Base-by-base conservation (phyloP, 441 rosid genomes). In the Brassica hybrid region DNA sequence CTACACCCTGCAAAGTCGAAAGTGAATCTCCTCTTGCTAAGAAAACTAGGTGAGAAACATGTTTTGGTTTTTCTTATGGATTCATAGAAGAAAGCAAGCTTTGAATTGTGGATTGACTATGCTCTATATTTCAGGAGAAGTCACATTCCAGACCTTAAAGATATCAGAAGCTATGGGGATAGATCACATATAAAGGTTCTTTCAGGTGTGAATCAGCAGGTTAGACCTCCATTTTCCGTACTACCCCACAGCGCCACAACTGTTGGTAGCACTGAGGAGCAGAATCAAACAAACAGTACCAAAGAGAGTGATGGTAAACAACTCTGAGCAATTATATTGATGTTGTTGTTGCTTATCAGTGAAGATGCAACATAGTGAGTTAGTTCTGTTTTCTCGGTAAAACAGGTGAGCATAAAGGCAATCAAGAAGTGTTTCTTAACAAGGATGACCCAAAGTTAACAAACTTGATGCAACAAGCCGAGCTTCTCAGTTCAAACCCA, bases 401-500 rank as follows among this genome's bases (percentile, higher is more conserved):
- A 32, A 78, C 71, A 69, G 56, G 56, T 30, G 19, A 16, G 69
- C 72, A 61, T 72, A 75, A 89, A 90, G 91, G 81, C 80, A 81
- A 23, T 8, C 88, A 79, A 77, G 93, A 88, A 72, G 83, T 83
- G 19, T 95, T 89, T 88, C 87, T 93, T 61, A 91, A 79, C 67
- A 91, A 95, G 85, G 97, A 93, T 79, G 92, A 93, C 84, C 92
- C 98, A 70, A 96, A 91, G 86, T 84, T 93, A 75, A 69, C 85
- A 71, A 89, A 88, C 81, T 81, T 96, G 86, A 83, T 89, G 93
- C 93, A 93, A 87, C 99, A 96, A 86, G 92, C 97, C 14, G 97
- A 92, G 80, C 88, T 96, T 83, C 93, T 96, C 74, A 88, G 90
- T 80, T 88, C 99, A 60, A n/a, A n/a, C n/a, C n/a, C n/a, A n/a